A percentile compares a stretch with the other conserved stretches of the same genome.
These are phyloP conservation scores for Dichotomocladium elegans DNA, from an alignment of 371 early-diverging fungal genomes.

Conservation along the genomic window DNA sequence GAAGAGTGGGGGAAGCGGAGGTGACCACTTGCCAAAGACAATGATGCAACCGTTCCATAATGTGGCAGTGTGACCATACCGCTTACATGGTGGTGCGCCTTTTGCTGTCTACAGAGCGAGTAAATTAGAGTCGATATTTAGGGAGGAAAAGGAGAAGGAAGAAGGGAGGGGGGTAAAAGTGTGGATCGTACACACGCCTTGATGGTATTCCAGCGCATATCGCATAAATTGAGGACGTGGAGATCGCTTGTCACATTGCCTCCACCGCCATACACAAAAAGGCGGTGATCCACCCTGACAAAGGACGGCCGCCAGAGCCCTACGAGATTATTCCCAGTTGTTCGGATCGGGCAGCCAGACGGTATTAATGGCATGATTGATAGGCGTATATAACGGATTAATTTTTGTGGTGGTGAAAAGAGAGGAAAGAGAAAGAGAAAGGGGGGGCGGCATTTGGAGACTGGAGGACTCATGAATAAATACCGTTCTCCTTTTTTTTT, in stretches of 20 bases:
- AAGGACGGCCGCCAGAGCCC: conserved; percentile 63
- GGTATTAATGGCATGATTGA: conserved; percentile 23
- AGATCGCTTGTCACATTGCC: conserved; percentile 58
- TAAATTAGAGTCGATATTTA: too few species aligned
- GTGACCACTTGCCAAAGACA: conserved; percentile 62
- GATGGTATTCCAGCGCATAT: conserved; percentile 34
- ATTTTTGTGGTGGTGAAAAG: background rate
- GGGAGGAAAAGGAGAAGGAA: too few species aligned
- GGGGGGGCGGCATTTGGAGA: background rate
- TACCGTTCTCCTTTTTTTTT: too few species aligned
- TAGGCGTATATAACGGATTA: background rate
- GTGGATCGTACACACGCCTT: too few species aligned
- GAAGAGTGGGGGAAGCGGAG: too few species aligned
- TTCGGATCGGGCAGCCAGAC: conserved; percentile 46
- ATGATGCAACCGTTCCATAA: conserved; percentile 50
- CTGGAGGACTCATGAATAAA: too few species aligned
- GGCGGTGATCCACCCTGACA: conserved; percentile 48
- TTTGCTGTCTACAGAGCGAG: too few species aligned
- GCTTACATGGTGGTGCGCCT: conserved; percentile 56
- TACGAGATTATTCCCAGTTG: conserved; percentile 51
- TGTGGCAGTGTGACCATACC: conserved; percentile 57
- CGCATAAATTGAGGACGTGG: conserved; percentile 47
- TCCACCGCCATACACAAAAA: conserved; percentile 59
- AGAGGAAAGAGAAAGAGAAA: background rate
- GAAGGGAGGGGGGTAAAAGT: too few species aligned